A percentile compares a stretch with the other conserved stretches of the same genome.
These are phyloP conservation scores for Lagenaria siceraria DNA, from an alignment of 306 rosid species.

Conservation along the genomic window DNA sequence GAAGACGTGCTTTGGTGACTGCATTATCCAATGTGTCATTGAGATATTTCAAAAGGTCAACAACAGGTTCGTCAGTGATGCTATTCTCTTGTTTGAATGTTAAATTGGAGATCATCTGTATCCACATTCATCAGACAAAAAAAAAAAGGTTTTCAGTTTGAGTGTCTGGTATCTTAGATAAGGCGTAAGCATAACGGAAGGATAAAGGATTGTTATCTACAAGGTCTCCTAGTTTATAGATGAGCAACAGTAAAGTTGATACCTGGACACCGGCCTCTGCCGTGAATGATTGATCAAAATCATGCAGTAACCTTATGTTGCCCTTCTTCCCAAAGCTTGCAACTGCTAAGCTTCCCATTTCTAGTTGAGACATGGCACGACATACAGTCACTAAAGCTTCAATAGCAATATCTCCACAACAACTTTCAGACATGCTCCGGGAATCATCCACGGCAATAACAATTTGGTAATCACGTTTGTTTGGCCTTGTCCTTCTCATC, in stretches of 20 bases:
- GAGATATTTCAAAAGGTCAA: conserved; percentile 60
- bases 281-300: conserved; percentile 65
- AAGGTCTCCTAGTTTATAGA: neutral
- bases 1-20: conserved; percentile 63
- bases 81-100: conserved; percentile 87
- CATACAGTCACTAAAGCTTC: conserved; percentile 88
- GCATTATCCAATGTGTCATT: conserved; percentile 57
- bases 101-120: conserved; percentile 72
- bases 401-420: conserved; percentile 59
- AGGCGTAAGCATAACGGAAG: neutral
- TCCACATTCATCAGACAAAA: neutral
- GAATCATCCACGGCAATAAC: conserved; percentile 96
- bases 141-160: neutral
- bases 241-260: neutral
- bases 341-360: conserved; percentile 80
- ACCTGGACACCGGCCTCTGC: conserved; percentile 80
- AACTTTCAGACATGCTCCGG: conserved; percentile 72
- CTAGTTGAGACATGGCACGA: conserved; percentile 82
- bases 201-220: neutral
- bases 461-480: conserved; percentile 92
- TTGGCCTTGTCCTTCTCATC: conserved; percentile 80
- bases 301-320: conserved; percentile 69
- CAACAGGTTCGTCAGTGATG: conserved; percentile 63
- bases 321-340: conserved; percentile 85
- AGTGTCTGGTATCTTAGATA: neutral